phyloP scores from a whole-genome alignment of 1,139 yeast genomes.

The Sugiyamaella paludigena region DNA sequence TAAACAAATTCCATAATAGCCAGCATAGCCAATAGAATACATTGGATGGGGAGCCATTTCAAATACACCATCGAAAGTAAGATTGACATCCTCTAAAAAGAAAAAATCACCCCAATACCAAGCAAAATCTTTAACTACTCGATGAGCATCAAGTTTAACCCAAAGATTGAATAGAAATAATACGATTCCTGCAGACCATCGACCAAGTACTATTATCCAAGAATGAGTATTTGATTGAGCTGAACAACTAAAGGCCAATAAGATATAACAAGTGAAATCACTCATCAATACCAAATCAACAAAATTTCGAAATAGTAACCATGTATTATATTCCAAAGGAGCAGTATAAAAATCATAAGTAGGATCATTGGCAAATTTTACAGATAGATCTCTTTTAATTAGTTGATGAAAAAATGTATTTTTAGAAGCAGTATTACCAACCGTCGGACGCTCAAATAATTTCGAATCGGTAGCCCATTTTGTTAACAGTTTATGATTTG shows the following conservation, averaged over 20 bases:
- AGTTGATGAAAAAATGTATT: constrained; percentile 50
- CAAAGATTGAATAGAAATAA: constrained; percentile 73
- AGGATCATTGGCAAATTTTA: constrained; percentile 56
- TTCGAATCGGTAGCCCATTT: constrained; percentile 49
- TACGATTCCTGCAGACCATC: constrained; percentile 43
- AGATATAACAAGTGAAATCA: constrained; percentile 75
- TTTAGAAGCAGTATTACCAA: constrained; percentile 30
- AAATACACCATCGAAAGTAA: constrained; percentile 86
- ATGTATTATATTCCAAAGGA: constrained; percentile 79
- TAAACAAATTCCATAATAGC: constrained; percentile 81
- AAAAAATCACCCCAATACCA: constrained; percentile 98
- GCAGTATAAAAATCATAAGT: constrained; percentile 47
- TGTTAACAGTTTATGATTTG: constrained; percentile 57
- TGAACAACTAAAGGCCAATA: constrained; percentile 66
- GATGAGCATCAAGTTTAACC: constrained; percentile 88
- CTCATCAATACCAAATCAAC: constrained; percentile 85
- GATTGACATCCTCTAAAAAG: constrained; percentile 74
- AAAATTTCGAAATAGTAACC: constrained; percentile 76
- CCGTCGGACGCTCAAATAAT: constrained; percentile 45
- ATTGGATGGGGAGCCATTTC: constrained; percentile 93
- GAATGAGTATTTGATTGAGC: constrained; percentile 43
- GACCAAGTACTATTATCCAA: constrained; percentile 35
- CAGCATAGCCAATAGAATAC: constrained; percentile 89
- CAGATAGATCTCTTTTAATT: constrained; percentile 49
- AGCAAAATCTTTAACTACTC: constrained; percentile 86